Evolutionary conservation across 1,284 basidiomycete genomes (phyloP).

Genomic region (Moesziomyces sp.): DNA sequence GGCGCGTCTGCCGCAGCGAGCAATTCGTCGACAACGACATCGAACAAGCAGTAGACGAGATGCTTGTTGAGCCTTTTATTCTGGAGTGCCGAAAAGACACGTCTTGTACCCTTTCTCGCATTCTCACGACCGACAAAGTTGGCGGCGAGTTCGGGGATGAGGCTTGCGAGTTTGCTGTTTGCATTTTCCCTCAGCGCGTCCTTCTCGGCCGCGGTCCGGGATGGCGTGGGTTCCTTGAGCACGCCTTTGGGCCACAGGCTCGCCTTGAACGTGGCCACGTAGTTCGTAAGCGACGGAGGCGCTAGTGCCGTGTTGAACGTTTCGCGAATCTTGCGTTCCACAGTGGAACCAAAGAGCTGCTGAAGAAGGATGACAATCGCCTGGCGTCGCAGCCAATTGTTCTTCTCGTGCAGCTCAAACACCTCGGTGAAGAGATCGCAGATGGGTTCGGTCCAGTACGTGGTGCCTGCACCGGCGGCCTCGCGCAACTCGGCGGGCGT

Average conservation of each 20-base stretch:
- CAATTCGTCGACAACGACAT: slow-evolving; percentile 47
- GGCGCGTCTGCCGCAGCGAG: slow-evolving; percentile 7
- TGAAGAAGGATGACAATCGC: slow-evolving; percentile 95
- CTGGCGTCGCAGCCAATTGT: slow-evolving; percentile 95
- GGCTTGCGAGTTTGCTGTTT: slow-evolving; percentile 82
- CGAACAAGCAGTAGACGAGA: slow-evolving; percentile 51
- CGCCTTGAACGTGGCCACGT: slow-evolving; percentile 75
- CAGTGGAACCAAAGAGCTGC: slow-evolving; percentile 92
- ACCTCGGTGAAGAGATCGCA: slow-evolving; percentile 91
- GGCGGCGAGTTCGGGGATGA: slow-evolving; percentile 94
- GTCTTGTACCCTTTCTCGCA: slow-evolving; percentile 86
- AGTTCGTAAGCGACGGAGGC: slow-evolving; percentile 71
- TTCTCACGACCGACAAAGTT: slow-evolving; percentile 96
- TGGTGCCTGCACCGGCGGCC: slow-evolving; percentile 84
- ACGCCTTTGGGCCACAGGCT: slow-evolving; percentile 84
- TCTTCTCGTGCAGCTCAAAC: slow-evolving; percentile 92
- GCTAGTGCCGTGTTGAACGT: slow-evolving; percentile 72
- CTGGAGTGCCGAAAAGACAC: slow-evolving; percentile 90
- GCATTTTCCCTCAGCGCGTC: slow-evolving; percentile 82
- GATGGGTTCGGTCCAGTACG: slow-evolving; percentile 85
- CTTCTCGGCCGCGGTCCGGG: slow-evolving; percentile 84
- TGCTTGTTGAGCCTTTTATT: slow-evolving; percentile 82
- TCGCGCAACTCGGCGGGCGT: slow-evolving; percentile 74
- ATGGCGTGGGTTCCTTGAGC: slow-evolving; percentile 73
- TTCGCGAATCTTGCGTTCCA: slow-evolving; percentile 94